Base-by-base conservation (phyloP, 305 asterid species). In the Petunia hybrid region DNA sequence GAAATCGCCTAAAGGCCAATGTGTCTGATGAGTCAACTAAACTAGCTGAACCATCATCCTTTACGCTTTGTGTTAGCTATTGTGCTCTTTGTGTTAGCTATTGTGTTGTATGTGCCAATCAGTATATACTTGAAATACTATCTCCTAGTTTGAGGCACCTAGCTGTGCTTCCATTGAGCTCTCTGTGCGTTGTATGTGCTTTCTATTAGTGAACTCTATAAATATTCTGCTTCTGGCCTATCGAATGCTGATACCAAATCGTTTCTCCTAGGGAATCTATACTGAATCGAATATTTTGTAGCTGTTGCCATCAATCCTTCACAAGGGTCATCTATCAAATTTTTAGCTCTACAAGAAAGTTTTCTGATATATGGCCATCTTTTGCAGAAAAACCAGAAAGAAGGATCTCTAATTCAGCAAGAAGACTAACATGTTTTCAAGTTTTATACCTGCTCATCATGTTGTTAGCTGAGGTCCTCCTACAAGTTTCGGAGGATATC, bases 351-450 rank as follows among this genome's bases (percentile, higher is more conserved):
- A 38, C 81, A 45, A 61, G 46, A 51, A 73, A n/a, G 46, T 36
- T 51, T 73, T 71, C 82, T 85, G 83, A 85, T 80, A 12, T 43
- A 40, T 80, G 78, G 78, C 73, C 81, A 31, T 80, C 22, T 78
- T 83, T 71, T 85, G 88, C 90, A 91, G 95, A 90, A 90, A 87
- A 86, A 85, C 41, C 90, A 80, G 36, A 45, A 83, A 81, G 89
- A 82, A 76, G 87, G 84, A 40, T 71, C 87, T 51, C 39, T 73
- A 35, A 76, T 68, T 82, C 87, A 87, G 83, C 76, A 84, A 77
- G 76, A 83, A 4, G 83, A 80, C 83, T 81, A 81, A 84, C 39
- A 13, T 22, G 78, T 38, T 38, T 75, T 57, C 45, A n/a, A 40
- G 77, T 64, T 55, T 64, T 61, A 51, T 45, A 56, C 63, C 36